Conservation (phyloP, 2,329 filamentous ascomycete genomes). For the Gnomoniopsis smithogilvyi region DNA sequence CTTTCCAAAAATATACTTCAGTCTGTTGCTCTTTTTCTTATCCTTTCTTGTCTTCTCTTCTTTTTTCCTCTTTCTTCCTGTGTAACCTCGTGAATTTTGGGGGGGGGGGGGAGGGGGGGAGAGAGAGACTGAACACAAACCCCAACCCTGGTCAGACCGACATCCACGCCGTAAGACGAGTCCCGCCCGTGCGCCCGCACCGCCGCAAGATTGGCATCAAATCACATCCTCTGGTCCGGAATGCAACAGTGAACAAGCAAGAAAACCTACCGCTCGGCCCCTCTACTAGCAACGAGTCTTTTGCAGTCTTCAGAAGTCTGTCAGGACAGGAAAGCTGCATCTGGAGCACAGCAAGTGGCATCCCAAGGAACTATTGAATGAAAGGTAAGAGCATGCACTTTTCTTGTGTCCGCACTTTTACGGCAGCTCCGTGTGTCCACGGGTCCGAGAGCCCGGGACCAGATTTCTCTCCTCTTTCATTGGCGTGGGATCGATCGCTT, state of each 20-base stretch:
- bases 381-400: not conserved
- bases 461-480: not conserved
- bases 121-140: not conserved
- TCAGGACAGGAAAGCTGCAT: not conserved
- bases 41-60: too few species aligned
- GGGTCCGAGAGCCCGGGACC: not conserved
- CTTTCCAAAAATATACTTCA: too few species aligned
- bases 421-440: not conserved
- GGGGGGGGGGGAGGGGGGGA: not conserved
- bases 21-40: too few species aligned
- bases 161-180: constrained; percentile 17
- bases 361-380: not conserved
- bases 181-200: constrained; percentile 16
- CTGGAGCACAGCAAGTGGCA: too few species aligned
- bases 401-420: not conserved
- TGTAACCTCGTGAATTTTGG: too few species aligned
- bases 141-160: constrained; percentile 12
- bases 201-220: too few species aligned
- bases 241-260: not conserved
- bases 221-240: constrained; percentile 10
- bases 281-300: not conserved
- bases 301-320: not conserved
- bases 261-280: not conserved
- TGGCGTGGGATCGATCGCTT: not conserved
- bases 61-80: too few species aligned